Evolutionary conservation across 2,329 filamentous ascomycete species (phyloP).

Genomic region (Pseudogymnoascus verrucosus): DNA sequence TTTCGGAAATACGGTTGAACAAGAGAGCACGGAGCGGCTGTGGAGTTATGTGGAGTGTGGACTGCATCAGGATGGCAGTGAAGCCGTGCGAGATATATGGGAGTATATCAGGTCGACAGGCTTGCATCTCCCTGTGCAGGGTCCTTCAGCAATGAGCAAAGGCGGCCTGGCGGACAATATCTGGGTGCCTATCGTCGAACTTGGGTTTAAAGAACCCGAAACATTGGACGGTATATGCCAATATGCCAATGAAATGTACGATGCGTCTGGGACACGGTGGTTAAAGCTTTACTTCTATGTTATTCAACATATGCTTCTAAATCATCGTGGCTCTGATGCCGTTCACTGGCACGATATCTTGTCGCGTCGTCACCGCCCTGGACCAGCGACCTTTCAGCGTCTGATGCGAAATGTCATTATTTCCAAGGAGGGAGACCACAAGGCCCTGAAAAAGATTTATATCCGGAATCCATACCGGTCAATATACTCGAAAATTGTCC

Average conservation of each 20-base stretch:
- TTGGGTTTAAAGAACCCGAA: conserved; percentile 26
- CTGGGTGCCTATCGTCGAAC: conserved; percentile 38
- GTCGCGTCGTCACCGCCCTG: conserved; percentile 22
- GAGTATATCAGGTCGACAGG: neutral
- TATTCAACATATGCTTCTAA: conserved; percentile 33
- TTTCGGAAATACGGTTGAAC: neutral
- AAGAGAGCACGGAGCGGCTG: conserved; percentile 1
- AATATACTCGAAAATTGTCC: conserved; percentile 37
- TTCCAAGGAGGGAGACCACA: conserved; percentile 21
- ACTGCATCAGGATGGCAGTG: neutral
- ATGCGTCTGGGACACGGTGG: conserved; percentile 29
- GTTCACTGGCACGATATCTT: conserved; percentile 24
- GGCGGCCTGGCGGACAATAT: conserved; percentile 33
- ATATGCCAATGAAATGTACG: conserved; percentile 35
- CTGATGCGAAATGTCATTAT: conserved; percentile 25
- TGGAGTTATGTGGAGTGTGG: neutral
- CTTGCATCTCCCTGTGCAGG: neutral
- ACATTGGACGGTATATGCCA: conserved; percentile 31
- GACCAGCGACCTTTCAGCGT: conserved; percentile 30
- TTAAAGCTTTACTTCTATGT: conserved; percentile 35
- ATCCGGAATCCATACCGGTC: conserved; percentile 28
- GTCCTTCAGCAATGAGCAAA: neutral
- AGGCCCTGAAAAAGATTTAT: conserved; percentile 36
- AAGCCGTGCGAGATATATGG: neutral
- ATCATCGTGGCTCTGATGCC: conserved; percentile 15